A percentile compares a stretch with the other conserved stretches of the same genome.
Evolutionary conservation across 2,329 filamentous ascomycete genomes (phyloP).

Genomic region (Alternaria ventricosa): DNA sequence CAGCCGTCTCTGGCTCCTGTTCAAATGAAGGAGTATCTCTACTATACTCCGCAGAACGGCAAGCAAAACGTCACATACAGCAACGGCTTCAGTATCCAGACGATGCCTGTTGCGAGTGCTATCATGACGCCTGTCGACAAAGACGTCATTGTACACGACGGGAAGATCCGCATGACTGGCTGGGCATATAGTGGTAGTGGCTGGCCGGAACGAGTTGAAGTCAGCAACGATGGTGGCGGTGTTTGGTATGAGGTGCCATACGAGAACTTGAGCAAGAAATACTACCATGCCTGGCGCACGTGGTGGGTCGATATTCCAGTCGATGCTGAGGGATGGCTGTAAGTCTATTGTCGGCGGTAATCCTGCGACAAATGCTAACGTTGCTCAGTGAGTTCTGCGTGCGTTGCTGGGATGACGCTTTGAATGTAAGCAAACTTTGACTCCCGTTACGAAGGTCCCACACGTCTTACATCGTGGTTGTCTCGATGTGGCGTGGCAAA

Average conservation of each 20-base stretch:
- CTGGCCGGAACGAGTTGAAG: slow-evolving; percentile 66
- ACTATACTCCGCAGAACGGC: slow-evolving; percentile 71
- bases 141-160: slow-evolving; percentile 66
- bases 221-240: slow-evolving; percentile 68
- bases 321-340: slow-evolving; percentile 56
- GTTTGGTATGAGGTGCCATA: slow-evolving; percentile 69
- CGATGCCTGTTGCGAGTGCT: slow-evolving; percentile 72
- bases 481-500: neutral
- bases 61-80: slow-evolving; percentile 69
- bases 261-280: slow-evolving; percentile 67
- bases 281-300: slow-evolving; percentile 67
- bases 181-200: slow-evolving; percentile 55
- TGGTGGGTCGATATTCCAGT: slow-evolving; percentile 70
- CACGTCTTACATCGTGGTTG: neutral
- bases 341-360: neutral
- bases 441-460: neutral
- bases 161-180: slow-evolving; percentile 61
- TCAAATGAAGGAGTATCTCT: slow-evolving; percentile 70
- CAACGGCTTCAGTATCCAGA: slow-evolving; percentile 71
- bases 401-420: slow-evolving; percentile 54
- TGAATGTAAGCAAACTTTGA: slow-evolving; percentile 45
- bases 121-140: slow-evolving; percentile 70
- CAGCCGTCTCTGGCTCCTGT: slow-evolving; percentile 65
- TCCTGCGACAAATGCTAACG: neutral
- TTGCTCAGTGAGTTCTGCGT: slow-evolving; percentile 48